Percentiles rank a stretch among this genome's conserved stretches.
These are phyloP conservation scores for Chalaropsis thielavioides DNA, from an alignment of 2,329 filamentous ascomycete species.

Conservation along the genomic window DNA sequence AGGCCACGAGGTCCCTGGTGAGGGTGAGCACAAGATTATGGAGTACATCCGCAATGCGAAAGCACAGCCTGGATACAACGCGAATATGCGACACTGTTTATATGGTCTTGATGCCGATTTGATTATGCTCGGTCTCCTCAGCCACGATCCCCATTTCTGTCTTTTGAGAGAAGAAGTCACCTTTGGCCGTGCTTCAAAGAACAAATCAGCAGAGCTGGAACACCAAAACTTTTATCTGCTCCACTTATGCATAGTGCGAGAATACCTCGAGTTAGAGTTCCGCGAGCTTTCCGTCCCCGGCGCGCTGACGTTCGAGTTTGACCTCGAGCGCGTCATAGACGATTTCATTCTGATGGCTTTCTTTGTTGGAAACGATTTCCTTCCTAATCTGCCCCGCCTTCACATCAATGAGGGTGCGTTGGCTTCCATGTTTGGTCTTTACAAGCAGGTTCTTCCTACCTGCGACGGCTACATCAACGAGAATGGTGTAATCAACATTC, in stretches of 20 bases:
- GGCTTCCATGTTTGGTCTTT: slow-evolving; percentile 92
- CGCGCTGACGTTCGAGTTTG: slow-evolving; percentile 60
- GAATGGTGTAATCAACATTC: slow-evolving; percentile 77
- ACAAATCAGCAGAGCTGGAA: slow-evolving; percentile 89
- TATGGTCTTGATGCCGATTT: slow-evolving; percentile 95
- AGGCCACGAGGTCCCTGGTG: slow-evolving; percentile 92
- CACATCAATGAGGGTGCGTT: slow-evolving; percentile 98
- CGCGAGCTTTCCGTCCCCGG: slow-evolving; percentile 72
- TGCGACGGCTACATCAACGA: slow-evolving; percentile 95
- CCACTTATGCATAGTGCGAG: slow-evolving; percentile 92
- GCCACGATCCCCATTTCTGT: slow-evolving; percentile 97
- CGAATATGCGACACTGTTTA: slow-evolving; percentile 88
- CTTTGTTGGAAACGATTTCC: slow-evolving; percentile 97
- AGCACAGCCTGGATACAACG: slow-evolving; percentile 81
- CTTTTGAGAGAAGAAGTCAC: slow-evolving; percentile 94
- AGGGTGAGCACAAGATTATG: slow-evolving; percentile 99
- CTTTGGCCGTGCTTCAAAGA: slow-evolving; percentile 75
- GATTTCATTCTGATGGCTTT: slow-evolving; percentile 99
- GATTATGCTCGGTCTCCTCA: slow-evolving; percentile 95
- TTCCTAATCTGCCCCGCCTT: slow-evolving; percentile 87
- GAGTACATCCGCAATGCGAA: slow-evolving; percentile 98
- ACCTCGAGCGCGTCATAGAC: slow-evolving; percentile 93
- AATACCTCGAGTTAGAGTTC: slow-evolving; percentile 94
- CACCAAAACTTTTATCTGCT: slow-evolving; percentile 98
- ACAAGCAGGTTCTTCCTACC: slow-evolving; percentile 77